Evolutionary conservation across 2,329 filamentous ascomycete genomes (phyloP), one percentile per base, ranked within the genome.

Genomic region (Neophaeococcomyces mojaviensis): DNA sequence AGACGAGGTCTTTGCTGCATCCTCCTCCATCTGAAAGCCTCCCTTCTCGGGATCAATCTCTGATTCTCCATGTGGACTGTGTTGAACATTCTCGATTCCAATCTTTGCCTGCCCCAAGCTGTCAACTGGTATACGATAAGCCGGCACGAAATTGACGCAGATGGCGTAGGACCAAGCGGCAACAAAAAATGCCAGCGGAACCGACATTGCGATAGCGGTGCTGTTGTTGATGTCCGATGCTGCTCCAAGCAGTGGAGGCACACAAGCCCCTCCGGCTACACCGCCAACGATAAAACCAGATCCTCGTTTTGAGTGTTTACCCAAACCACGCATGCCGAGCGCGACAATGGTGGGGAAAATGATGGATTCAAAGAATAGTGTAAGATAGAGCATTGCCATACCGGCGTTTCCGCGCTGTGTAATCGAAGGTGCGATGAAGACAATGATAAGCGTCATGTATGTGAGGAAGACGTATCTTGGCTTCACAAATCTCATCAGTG

Each of bases 311-410:
- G 81, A 85, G 65, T 89, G 82, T 13, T 80, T 76, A 4, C 86
- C 86, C 1, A 88, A 71, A 1, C 84, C 84, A 16, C 86, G 78
- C 49, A 94, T 80, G 2, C 84, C 85, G 10, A 92, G 73, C 2
- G 85, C 81, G 52, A 88, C 88, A 47, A 92, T 81, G 1, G 89
- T 80, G 0, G 88, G 88, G 71, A 86, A 94, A 55, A 86, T 78
- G 38, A 88, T 86, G 0, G 82, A 84, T 62, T 89, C 86, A 58
- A 85, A 86, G 63, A 94, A 86, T 53, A 86, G 81, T 50, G 84
- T 84, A n/a, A 88, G 56, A 31, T 81, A 71, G 2, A 84, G 67
- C 54, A 86, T 81, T 60, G 65, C 52, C 74, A 67, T 20, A 64
- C 64, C 22, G 62, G 58, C 48, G 72, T 68, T 22, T 0, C 69